Percentiles rank a stretch among this genome's conserved stretches.
phyloP scores from a whole-genome alignment of 192 early-diverging fungal genomes.

The Globomyces pollinis-pini region DNA sequence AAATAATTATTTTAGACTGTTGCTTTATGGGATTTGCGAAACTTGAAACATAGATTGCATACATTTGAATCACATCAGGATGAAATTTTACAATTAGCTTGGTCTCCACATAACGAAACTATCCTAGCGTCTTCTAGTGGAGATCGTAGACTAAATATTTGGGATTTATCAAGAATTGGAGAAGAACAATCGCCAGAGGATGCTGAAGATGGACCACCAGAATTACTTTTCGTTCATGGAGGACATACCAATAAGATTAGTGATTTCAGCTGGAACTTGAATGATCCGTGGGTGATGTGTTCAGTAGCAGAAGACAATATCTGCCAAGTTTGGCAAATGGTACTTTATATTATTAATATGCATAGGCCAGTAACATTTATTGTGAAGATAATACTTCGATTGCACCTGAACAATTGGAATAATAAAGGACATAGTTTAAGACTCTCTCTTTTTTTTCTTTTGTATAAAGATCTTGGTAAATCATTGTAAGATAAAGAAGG shows the following conservation, averaged over 20 bases:
- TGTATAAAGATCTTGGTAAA: too few species aligned
- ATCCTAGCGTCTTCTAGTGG: conserved; percentile 84
- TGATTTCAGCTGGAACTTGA: conserved; percentile 92
- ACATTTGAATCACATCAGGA: conserved; percentile 82
- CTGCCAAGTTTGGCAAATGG: conserved; percentile 98
- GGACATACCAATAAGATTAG: conserved; percentile 96
- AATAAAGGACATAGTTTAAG: too few species aligned
- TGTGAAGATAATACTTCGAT: conserved; percentile 33
- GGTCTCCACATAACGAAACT: conserved; percentile 89
- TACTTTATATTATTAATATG: conserved; percentile 18
- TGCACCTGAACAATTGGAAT: conserved; percentile 29
- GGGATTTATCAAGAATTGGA: conserved; percentile 91
- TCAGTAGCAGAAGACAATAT: conserved; percentile 96
- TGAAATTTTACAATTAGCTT: conserved; percentile 85
- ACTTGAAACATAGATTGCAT: conserved; percentile 77
- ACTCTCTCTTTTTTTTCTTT: too few species aligned
- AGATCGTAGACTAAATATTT: conserved; percentile 86
- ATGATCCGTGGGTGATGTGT: conserved; percentile 89
- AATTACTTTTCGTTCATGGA: conserved; percentile 97
- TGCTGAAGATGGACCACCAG: conserved; percentile 95
- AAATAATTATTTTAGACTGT: conserved; percentile 67
- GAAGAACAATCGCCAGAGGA: conserved; percentile 91
- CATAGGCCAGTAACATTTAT: conserved; percentile 50
- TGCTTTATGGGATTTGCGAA: conserved; percentile 93
- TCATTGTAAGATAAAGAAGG: too few species aligned